These are phyloP conservation scores for Rosellinia necatrix DNA, from an alignment of 2,329 filamentous ascomycete genomes.

Conservation along the genomic window DNA sequence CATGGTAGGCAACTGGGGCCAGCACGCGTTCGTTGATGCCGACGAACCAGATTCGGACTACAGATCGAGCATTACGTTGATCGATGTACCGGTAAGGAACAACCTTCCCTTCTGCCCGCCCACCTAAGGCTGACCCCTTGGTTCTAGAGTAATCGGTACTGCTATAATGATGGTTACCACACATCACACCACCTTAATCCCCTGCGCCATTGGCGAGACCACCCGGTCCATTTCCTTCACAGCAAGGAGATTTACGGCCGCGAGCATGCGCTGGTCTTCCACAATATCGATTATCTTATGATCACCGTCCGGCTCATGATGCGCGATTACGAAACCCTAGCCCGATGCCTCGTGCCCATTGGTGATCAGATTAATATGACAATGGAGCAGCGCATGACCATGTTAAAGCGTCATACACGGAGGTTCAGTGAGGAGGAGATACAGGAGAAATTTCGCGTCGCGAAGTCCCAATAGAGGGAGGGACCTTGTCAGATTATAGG, in stretches of 20 bases:
- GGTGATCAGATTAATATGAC: constrained; percentile 71
- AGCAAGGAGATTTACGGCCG: constrained; percentile 68
- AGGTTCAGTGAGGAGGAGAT: constrained; percentile 70
- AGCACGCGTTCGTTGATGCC: constrained; percentile 80
- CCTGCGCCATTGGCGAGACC: constrained; percentile 79
- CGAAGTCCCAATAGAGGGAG: constrained; percentile 21
- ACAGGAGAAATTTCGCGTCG: constrained; percentile 53
- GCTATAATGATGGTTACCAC: constrained; percentile 83
- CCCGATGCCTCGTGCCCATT: constrained; percentile 73
- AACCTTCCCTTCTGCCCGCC: neutral
- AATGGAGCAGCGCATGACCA: constrained; percentile 63
- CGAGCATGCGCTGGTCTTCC: constrained; percentile 75
- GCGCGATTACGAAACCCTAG: constrained; percentile 74
- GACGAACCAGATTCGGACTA: constrained; percentile 77
- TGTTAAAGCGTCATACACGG: constrained; percentile 69
- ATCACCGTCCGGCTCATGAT: constrained; percentile 69
- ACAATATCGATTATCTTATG: constrained; percentile 81
- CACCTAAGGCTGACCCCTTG: neutral
- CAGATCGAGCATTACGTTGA: constrained; percentile 76
- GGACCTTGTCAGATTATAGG: too few relatives aligned
- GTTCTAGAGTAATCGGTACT: constrained; percentile 75
- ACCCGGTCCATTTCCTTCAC: constrained; percentile 73
- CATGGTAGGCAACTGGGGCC: constrained; percentile 85
- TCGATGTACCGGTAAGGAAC: constrained; percentile 74
- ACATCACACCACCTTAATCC: constrained; percentile 82